phyloP scores from a whole-genome alignment of 495 filamentous ascomycete species.

The Chaetomium cochliodes region DNA sequence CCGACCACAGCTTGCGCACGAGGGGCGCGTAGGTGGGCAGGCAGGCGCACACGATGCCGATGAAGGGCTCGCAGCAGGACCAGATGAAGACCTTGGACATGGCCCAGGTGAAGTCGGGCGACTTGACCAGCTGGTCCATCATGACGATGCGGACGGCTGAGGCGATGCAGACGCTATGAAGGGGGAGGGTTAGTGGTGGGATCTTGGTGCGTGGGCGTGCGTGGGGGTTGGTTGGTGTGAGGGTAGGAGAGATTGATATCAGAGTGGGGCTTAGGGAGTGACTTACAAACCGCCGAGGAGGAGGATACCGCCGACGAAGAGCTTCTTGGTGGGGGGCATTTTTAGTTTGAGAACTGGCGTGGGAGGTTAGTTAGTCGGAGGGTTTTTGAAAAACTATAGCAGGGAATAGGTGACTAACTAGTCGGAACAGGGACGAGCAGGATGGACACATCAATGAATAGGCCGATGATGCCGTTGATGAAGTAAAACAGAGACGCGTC shows the following conservation, averaged over 20 bases:
- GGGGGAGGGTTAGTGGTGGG: background rate
- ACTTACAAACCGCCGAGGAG: conserved; percentile 43
- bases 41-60: conserved; percentile 47
- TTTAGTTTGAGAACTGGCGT: conserved; percentile 35
- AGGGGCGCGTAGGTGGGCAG: conserved; percentile 45
- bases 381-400: too few species aligned
- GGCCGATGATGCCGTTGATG: conserved; percentile 26
- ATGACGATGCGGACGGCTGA: conserved; percentile 45
- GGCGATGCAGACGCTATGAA: conserved; percentile 38
- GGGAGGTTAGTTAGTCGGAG: background rate
- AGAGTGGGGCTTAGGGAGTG: conserved; percentile 12
- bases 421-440: conserved; percentile 44
- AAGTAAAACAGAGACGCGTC: conserved; percentile 30
- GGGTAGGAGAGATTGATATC: background rate
- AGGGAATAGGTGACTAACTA: conserved; percentile 17
- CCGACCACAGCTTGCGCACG: conserved; percentile 27
- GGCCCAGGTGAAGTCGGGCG: conserved; percentile 41
- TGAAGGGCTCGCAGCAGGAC: conserved; percentile 44
- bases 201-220: too few species aligned
- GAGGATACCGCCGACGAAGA: conserved; percentile 44
- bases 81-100: conserved; percentile 46
- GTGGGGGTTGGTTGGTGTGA: background rate
- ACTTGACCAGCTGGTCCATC: conserved; percentile 37
- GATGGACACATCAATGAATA: conserved; percentile 47
- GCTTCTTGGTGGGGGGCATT: conserved; percentile 40